Conservation (phyloP, 495 filamentous ascomycete genomes). For the Bathelium albidoporum region DNA sequence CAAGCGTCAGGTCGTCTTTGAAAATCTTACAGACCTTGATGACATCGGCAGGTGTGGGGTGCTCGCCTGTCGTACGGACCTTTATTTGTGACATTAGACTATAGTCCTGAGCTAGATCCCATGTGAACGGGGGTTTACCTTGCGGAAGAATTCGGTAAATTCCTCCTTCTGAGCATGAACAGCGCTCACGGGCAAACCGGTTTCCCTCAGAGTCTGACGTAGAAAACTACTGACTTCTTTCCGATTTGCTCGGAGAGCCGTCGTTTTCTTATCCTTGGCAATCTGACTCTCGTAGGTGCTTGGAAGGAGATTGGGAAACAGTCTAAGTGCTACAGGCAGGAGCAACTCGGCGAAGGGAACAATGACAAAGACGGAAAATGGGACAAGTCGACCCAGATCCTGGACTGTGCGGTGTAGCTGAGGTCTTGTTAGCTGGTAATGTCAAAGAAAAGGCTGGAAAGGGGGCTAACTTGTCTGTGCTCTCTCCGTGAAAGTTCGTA, state of each 20-base stretch:
- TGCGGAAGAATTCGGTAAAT: conserved; percentile 96
- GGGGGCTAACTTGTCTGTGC: conserved; percentile 59
- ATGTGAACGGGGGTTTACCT: no score
- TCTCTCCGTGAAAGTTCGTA: conserved; percentile 95
- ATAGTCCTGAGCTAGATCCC: conserved; percentile 3
- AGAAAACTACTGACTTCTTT: conserved; percentile 93
- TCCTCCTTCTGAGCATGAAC: conserved; percentile 86
- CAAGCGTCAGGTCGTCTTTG: conserved; percentile 93
- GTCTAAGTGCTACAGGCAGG: conserved; percentile 81
- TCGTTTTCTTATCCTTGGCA: conserved; percentile 78
- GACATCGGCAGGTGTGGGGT: conserved; percentile 77
- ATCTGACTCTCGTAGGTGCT: conserved; percentile 94
- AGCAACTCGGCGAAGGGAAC: conserved; percentile 93
- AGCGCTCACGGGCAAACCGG: conserved; percentile 74
- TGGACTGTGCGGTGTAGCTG: conserved; percentile 83
- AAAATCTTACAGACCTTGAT: conserved; percentile 99
- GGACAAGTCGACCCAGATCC: conserved; percentile 85
- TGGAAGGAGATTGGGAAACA: conserved; percentile 94
- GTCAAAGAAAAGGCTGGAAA: not conserved
- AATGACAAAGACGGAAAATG: conserved; percentile 94
- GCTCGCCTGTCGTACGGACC: conserved; percentile 72
- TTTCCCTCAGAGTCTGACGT: conserved; percentile 81
- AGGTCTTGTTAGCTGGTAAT: not conserved
- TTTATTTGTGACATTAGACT: conserved; percentile 5
- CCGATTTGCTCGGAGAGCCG: conserved; percentile 69